Base-by-base conservation (phyloP, 768 basidiomycete species). In the Naganishia friedmannii region DNA sequence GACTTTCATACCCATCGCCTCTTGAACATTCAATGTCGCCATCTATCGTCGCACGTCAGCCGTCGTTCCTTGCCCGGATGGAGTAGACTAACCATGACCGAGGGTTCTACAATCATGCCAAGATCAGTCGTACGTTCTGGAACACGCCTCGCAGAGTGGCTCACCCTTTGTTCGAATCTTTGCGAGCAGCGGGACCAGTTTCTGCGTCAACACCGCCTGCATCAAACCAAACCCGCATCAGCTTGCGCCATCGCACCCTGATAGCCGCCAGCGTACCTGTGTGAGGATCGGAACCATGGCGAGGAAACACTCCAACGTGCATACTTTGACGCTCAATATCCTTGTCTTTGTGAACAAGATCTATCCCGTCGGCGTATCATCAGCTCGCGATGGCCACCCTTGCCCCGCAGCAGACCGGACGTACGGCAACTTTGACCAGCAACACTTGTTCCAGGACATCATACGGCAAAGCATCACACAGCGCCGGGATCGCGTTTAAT, bases 391-490 rank as follows among this genome's bases (percentile, higher is more conserved):
- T 12, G 6, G 12, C 34, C 70, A 54, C 68, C 57, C 34, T 34
- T 39, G 26, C 42, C 2, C 4, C 28, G 42, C 31, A 19, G 39
- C 63, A 15, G 53, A 45, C 19, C 10, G 5, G 77, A 78, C 90
- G 73, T 80, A 93, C 92, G n/a, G 93, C 93, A 69, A 96, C 91
- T 45, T 91, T 89, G 56, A 93, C 92, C 77, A 96, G 92, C 48
- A 96, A 81, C 2, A 93, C 88, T 15, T 88, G 86, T 75, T 93
- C 92, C 15, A 98, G 90, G 81, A 96, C 92, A 3, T 91, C 91
- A 77, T 96, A 98, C 80, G 98, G 94, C 56, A 97, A 89, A 15
- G 88, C 88, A 74, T 97, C 94, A 78, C 93, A 96, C 0, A 99
- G 84, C 60, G 86, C 87, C 2, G 95, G 95, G 1, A 98, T 90